A percentile compares a stretch with the other conserved stretches of the same genome.
phyloP scores from a whole-genome alignment of 139 green algal genomes.

The Zygnema cylindricum region DNA sequence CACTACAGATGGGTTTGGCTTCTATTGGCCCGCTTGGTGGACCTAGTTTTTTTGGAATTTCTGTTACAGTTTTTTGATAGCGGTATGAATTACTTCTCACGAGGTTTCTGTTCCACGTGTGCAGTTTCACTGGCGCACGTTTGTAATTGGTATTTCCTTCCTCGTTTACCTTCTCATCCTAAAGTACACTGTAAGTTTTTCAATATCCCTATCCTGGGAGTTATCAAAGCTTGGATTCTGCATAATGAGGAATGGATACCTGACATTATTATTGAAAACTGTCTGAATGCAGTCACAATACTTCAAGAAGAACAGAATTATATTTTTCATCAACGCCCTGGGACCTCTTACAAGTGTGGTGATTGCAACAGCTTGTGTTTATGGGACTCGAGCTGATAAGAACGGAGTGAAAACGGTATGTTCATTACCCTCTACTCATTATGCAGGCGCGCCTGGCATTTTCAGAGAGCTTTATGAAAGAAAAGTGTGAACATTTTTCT shows the following conservation, averaged over 20 bases:
- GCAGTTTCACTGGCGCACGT: conserved; percentile 48
- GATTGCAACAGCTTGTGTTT: conserved; percentile 37
- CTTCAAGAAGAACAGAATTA: conserved; percentile 28
- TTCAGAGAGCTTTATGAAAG: too few species aligned
- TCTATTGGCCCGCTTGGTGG: too few species aligned
- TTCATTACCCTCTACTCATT: too few species aligned
- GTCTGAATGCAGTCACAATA: neutral
- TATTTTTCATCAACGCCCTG: conserved; percentile 52
- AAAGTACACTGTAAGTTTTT: conserved; percentile 33
- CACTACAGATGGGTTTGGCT: neutral
- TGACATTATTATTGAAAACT: too few species aligned
- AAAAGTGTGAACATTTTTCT: too few species aligned
- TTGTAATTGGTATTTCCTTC: conserved; percentile 48
- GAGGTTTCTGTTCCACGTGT: too few species aligned
- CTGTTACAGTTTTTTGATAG: too few species aligned
- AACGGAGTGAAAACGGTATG: conserved; percentile 3
- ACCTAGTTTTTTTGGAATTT: too few species aligned
- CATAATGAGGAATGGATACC: too few species aligned
- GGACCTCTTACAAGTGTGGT: conserved; percentile 36
- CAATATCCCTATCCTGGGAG: too few species aligned
- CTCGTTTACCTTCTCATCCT: conserved; percentile 38
- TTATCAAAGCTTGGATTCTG: neutral
- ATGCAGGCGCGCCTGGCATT: too few species aligned
- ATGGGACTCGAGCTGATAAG: conserved; percentile 19
- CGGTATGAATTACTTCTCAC: too few species aligned